Evolutionary conservation across 805 yeast genomes (phyloP).

Genomic region (Grigorovia humatica): DNA sequence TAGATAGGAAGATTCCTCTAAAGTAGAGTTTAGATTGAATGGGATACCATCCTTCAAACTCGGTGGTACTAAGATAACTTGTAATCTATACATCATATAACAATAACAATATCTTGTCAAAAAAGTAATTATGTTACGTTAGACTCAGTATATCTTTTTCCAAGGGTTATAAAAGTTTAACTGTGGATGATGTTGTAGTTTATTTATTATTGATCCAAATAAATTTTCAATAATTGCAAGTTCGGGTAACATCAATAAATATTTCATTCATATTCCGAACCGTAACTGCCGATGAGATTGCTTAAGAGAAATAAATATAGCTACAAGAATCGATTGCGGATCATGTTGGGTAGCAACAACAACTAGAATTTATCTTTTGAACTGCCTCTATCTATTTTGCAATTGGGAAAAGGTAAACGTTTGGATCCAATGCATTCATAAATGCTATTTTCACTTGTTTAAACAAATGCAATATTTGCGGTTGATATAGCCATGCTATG

Average conservation of each 20-base stretch:
- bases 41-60: slow-evolving; percentile 22
- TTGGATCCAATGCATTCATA: too few species aligned
- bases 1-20: slow-evolving; percentile 20
- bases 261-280: not conserved
- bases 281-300: too few species aligned
- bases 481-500: too few species aligned
- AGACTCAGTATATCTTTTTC: not conserved
- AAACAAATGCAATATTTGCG: too few species aligned
- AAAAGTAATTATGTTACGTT: not conserved
- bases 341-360: too few species aligned
- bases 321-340: too few species aligned
- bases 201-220: not conserved
- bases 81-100: slow-evolving; percentile 32
- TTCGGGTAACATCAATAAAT: not conserved
- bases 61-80: slow-evolving; percentile 36
- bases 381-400: too few species aligned
- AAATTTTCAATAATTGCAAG: not conserved
- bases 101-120: not conserved
- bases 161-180: not conserved
- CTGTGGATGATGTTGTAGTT: not conserved
- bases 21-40: slow-evolving; percentile 11
- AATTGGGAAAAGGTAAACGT: too few species aligned
- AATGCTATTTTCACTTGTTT: too few species aligned
- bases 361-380: too few species aligned
- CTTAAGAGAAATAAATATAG: too few species aligned